Evolutionary conservation across 495 filamentous ascomycete genomes (phyloP).

Genomic region (Thozetella sp.): DNA sequence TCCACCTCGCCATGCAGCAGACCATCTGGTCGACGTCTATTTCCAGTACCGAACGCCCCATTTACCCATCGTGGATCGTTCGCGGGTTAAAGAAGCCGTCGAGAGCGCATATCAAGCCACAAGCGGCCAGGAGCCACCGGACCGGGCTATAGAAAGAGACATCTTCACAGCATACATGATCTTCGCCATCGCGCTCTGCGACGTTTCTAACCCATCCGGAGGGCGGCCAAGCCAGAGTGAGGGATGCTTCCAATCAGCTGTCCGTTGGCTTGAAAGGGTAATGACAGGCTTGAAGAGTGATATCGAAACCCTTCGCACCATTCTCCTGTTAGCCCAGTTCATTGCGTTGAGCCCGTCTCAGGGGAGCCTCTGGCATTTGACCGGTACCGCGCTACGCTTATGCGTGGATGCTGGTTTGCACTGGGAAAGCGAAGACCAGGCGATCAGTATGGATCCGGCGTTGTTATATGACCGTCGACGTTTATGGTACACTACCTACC

Average conservation of each 20-base stretch:
- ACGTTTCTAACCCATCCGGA: neutral
- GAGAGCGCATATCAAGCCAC: neutral
- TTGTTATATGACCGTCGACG: neutral
- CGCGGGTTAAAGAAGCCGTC: neutral
- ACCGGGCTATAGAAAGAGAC: neutral
- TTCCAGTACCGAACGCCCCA: neutral
- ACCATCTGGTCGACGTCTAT: neutral
- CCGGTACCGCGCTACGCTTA: neutral
- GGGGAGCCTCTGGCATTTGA: neutral
- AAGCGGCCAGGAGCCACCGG: neutral
- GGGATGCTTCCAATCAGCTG: neutral
- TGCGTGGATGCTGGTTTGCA: neutral
- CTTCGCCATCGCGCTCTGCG: neutral
- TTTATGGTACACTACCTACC: neutral
- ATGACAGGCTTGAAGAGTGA: neutral
- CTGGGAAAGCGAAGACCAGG: neutral
- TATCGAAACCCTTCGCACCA: neutral
- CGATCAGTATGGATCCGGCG: neutral
- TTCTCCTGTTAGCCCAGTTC: neutral
- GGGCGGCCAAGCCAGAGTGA: neutral
- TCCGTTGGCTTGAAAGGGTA: neutral
- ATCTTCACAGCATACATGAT: neutral
- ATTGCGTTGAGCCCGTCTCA: neutral
- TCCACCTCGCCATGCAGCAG: neutral
- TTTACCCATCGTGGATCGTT: neutral